Evolutionary conservation across 2,329 filamentous ascomycete species (phyloP).

Genomic region (Pseudohalonectria lignicola): DNA sequence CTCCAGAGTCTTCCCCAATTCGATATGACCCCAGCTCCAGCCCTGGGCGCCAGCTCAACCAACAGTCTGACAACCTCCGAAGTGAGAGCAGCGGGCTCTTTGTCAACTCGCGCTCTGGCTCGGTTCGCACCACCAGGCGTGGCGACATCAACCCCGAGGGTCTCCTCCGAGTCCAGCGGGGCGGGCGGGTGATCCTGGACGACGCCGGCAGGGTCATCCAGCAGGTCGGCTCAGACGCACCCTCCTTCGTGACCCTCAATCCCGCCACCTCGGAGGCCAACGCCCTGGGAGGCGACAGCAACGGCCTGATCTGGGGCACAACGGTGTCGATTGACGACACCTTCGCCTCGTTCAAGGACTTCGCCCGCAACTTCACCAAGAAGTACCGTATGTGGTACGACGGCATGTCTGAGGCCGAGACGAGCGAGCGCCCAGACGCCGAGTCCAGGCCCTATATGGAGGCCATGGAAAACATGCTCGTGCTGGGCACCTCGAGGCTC

Average conservation of each 20-base stretch:
- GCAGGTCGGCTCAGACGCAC: slow-evolving; percentile 46
- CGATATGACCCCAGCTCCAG: slow-evolving; percentile 86
- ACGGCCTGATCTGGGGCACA: slow-evolving; percentile 89
- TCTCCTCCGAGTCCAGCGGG: slow-evolving; percentile 41
- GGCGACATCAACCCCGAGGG: slow-evolving; percentile 82
- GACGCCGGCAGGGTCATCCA: slow-evolving; percentile 46
- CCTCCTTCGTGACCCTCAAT: slow-evolving; percentile 52
- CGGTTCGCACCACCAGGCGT: slow-evolving; percentile 50
- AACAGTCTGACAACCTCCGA: slow-evolving; percentile 54
- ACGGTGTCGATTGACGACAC: slow-evolving; percentile 91
- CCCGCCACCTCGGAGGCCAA: slow-evolving; percentile 90
- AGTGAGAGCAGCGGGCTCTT: slow-evolving; percentile 85
- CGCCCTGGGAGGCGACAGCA: slow-evolving; percentile 68
- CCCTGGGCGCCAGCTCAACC: slow-evolving; percentile 51
- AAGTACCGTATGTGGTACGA: slow-evolving; percentile 92
- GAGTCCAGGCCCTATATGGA: slow-evolving; percentile 75
- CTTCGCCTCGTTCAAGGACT: slow-evolving; percentile 80
- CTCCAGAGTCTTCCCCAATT: slow-evolving; percentile 79
- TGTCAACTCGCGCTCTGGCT: slow-evolving; percentile 51
- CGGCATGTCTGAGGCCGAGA: slow-evolving; percentile 69
- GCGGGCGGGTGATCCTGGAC: slow-evolving; percentile 45
- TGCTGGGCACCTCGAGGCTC: slow-evolving; percentile 71
- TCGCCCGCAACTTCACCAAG: slow-evolving; percentile 79
- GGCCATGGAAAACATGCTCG: slow-evolving; percentile 82
- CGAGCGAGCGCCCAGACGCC: slow-evolving; percentile 56